phyloP scores from a whole-genome alignment of 208 protist species.

The Angomonas deanei region DNA sequence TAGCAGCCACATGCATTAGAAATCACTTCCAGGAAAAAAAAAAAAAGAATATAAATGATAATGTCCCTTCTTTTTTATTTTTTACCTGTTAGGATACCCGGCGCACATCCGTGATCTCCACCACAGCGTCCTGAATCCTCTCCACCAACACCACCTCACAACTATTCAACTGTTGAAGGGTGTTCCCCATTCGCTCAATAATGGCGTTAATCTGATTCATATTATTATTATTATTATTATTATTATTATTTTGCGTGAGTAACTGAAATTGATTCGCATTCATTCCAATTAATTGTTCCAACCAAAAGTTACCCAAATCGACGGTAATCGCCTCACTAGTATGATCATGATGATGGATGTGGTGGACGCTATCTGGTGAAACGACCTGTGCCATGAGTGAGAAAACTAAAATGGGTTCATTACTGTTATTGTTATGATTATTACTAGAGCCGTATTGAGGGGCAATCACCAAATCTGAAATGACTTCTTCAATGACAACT shows the following conservation, averaged over 20 bases:
- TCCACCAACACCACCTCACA: background rate
- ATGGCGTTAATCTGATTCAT: background rate
- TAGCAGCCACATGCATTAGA: too few relatives aligned
- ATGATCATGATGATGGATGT: too few relatives aligned
- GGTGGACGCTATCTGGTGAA: background rate
- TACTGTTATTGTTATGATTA: background rate
- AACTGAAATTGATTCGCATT: background rate
- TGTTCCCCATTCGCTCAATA: background rate
- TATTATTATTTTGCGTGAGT: background rate
- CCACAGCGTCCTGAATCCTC: background rate
- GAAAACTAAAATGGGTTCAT: background rate
- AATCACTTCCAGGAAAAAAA: too few relatives aligned
- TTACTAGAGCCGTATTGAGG: background rate
- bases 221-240: background rate
- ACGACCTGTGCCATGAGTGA: background rate
- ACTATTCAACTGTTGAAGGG: background rate
- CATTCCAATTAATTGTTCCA: background rate
- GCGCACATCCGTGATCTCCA: background rate
- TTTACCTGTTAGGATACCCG: background rate
- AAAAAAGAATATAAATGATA: too few relatives aligned
- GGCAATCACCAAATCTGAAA: slow-evolving; percentile 46
- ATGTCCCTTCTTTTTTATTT: too few relatives aligned
- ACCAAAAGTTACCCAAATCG: background rate
- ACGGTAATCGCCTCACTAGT: too few relatives aligned
- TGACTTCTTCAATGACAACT: slow-evolving; percentile 51